These are phyloP conservation scores for Psilocybe azurescens DNA, from an alignment of 768 basidiomycete genomes.

Conservation along the genomic window DNA sequence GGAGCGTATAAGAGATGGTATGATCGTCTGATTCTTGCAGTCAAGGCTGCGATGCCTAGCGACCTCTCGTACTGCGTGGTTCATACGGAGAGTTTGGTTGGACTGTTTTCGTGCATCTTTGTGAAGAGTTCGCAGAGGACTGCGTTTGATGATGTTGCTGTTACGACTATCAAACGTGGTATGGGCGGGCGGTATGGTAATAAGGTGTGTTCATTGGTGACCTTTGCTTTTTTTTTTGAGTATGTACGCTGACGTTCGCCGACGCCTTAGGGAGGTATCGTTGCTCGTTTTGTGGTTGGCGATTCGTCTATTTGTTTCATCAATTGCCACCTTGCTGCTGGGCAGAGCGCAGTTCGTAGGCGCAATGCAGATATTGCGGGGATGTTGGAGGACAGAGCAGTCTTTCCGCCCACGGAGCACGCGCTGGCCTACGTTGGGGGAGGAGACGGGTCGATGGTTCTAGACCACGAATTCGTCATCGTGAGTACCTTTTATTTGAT, in stretches of 20 bases:
- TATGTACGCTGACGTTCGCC: conserved; percentile 4
- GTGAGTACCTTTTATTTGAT: conserved; percentile 47
- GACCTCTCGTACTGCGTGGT: conserved; percentile 78
- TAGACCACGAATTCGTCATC: conserved; percentile 95
- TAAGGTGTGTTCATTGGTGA: conserved; percentile 62
- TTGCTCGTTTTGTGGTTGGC: conserved; percentile 88
- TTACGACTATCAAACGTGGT: conserved; percentile 89
- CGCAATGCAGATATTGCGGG: conserved; percentile 89
- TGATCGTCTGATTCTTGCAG: conserved; percentile 74
- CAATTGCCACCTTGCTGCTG: conserved; percentile 98
- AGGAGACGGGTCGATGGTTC: conserved; percentile 89
- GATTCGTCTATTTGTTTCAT: conserved; percentile 94
- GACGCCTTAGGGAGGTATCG: conserved; percentile 76
- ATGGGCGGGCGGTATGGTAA: conserved; percentile 95
- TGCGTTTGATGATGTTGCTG: conserved; percentile 66
- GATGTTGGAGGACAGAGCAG: conserved; percentile 81
- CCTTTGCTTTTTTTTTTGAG: not conserved
- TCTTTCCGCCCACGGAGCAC: conserved; percentile 65
- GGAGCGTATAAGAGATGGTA: conserved; percentile 89
- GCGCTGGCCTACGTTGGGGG: conserved; percentile 81
- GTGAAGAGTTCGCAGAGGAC: conserved; percentile 69
- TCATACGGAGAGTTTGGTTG: conserved; percentile 90
- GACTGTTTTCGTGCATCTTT: conserved; percentile 81
- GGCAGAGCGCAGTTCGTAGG: conserved; percentile 80
- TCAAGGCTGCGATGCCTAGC: conserved; percentile 75